Base-by-base conservation (phyloP, 1,284 basidiomycete genomes). In the Leucoagaricus sp. region DNA sequence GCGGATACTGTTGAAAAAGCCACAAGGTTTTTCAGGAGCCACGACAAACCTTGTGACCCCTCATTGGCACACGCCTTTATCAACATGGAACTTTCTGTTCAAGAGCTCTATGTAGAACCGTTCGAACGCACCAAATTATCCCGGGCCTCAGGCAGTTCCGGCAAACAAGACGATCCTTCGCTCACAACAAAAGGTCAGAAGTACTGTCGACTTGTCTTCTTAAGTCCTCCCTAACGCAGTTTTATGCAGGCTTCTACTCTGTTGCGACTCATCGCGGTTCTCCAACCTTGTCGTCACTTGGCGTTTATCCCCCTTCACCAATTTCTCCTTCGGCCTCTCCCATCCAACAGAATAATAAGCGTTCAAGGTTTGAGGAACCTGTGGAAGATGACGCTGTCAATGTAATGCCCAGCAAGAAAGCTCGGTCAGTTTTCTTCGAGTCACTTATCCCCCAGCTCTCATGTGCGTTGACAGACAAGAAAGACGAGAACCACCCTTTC, bases 1-100 rank as follows among this genome's bases (percentile, higher is more conserved):
- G 64, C 62, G 0, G 69, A 76, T 1, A 73, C 76, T 7, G 51
- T 77, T 1, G 70, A 73, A 3, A 78, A 75, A 1, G 81, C 82
- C 0, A 67, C 64, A 6, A 67, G 69, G 0, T 76, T 75, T 3
- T 70, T 79, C 26, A 26, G 23, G 13, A 41, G 45, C n/a, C 34
- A 21, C 28, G 9, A 17, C 19, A n/a, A 12, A 7, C 7, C 36
- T 13, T 36, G n/a, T 17, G 33, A 40, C 13, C 34, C 33, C 17
- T 17, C 29, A 17, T 36, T 53, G 31, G 19, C 15, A 17, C 17
- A 28, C n/a, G 51, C 41, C 12, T 46, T 53, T n/a, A 21, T 26
- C 17, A 13, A 53, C 9, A 53, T 53, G 51, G 4, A 42, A 21
- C 3, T 19, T 25, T 40, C 26, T 4, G 40, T 52, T 21, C 33